These are phyloP conservation scores for Neoboletus subvelutipes DNA, from an alignment of 768 basidiomycete genomes.

Conservation along the genomic window DNA sequence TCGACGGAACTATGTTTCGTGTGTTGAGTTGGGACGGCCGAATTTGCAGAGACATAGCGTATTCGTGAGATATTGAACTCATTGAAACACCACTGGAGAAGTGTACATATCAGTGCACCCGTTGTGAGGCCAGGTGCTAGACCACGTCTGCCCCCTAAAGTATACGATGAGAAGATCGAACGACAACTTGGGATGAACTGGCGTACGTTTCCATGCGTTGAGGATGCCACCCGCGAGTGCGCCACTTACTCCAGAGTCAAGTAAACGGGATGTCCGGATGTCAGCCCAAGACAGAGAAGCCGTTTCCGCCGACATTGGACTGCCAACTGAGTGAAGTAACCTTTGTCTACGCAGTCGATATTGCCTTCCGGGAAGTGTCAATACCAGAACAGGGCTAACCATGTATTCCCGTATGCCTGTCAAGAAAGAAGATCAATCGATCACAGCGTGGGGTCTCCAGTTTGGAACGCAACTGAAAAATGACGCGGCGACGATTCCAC, in stretches of 20 bases:
- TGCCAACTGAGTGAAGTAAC: constrained; percentile 23
- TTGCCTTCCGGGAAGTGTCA: constrained; percentile 44
- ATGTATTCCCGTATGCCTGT: constrained; percentile 74
- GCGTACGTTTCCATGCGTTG: constrained; percentile 57
- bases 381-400: constrained; percentile 61
- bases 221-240: constrained; percentile 61
- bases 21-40: not conserved
- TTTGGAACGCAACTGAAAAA: constrained; percentile 68
- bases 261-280: constrained; percentile 55
- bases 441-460: not conserved
- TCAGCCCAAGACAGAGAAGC: constrained; percentile 44
- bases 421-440: constrained; percentile 1
- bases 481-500: constrained; percentile 64
- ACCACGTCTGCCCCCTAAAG: constrained; percentile 59
- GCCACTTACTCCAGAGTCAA: constrained; percentile 77
- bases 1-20: not conserved
- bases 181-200: not conserved
- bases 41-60: constrained; percentile 46
- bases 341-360: constrained; percentile 43
- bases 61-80: constrained; percentile 62
- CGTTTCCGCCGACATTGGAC: constrained; percentile 14
- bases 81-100: constrained; percentile 70
- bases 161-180: constrained; percentile 5
- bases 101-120: constrained; percentile 53
- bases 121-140: constrained; percentile 60